phyloP scores from a whole-genome alignment of 371 early-diverging fungal species.

The Mortierella sp. region DNA sequence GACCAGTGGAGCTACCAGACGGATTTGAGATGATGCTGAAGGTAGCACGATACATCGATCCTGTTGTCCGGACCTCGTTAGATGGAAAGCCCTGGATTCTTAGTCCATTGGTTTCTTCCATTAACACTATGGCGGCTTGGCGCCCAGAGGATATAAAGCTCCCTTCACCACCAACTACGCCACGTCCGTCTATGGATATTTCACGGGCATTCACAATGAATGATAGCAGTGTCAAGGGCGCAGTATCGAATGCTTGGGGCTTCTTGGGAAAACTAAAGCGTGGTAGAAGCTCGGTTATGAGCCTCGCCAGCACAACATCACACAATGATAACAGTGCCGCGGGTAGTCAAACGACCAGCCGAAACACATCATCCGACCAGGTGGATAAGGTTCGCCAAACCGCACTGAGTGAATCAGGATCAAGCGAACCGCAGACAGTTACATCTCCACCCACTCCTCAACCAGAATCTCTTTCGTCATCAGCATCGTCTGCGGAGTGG shows the following conservation, averaged over 20 bases:
- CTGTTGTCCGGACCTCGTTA: slow-evolving; percentile 64
- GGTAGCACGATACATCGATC: slow-evolving; percentile 69
- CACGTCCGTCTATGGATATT: slow-evolving; percentile 43
- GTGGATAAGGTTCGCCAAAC: slow-evolving; percentile 23
- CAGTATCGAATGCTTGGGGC: slow-evolving; percentile 51
- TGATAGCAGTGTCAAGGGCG: slow-evolving; percentile 30
- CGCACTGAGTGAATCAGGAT: background rate
- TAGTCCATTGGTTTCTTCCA: slow-evolving; percentile 69
- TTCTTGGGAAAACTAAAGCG: slow-evolving; percentile 49
- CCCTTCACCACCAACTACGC: slow-evolving; percentile 43
- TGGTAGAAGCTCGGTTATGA: slow-evolving; percentile 35
- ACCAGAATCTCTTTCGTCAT: slow-evolving; percentile 32
- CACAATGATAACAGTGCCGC: slow-evolving; percentile 12
- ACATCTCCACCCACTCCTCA: slow-evolving; percentile 25
- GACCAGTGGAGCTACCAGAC: slow-evolving; percentile 59
- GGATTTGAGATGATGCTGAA: slow-evolving; percentile 71
- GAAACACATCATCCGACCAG: slow-evolving; percentile 33
- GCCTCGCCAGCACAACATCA: slow-evolving; percentile 19
- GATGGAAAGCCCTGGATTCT: slow-evolving; percentile 69
- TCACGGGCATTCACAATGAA: slow-evolving; percentile 33
- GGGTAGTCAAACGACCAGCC: slow-evolving; percentile 9
- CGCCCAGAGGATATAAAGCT: slow-evolving; percentile 37
- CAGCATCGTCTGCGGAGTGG: slow-evolving; percentile 19
- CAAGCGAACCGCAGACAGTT: background rate
- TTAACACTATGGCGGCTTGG: slow-evolving; percentile 66